Conservation (phyloP, 2,329 filamentous ascomycete genomes). For the Phaeosphaeriaceae sp. region DNA sequence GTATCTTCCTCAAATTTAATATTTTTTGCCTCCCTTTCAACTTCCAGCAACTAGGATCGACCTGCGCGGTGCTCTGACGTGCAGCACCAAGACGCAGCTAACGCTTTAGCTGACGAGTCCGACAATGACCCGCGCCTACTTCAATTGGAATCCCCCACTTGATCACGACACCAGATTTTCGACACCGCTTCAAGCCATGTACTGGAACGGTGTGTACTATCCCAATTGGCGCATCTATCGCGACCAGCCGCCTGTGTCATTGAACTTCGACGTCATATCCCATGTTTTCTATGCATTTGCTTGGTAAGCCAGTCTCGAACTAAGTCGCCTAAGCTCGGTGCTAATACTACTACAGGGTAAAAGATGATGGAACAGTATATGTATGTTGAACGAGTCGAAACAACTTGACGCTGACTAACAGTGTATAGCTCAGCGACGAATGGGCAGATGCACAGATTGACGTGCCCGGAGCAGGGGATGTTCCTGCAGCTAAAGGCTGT, state of each 20-base stretch:
- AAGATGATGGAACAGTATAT: conserved; percentile 74
- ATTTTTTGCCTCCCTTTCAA: not conserved
- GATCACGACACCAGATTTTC: conserved; percentile 36
- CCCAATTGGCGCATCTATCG: conserved; percentile 79
- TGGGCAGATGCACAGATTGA: conserved; percentile 76
- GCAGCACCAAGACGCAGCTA: conserved; percentile 40
- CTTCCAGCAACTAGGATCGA: conserved; percentile 17
- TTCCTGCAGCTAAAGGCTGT: conserved; percentile 55
- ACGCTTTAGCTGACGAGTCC: conserved; percentile 31
- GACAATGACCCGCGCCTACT: conserved; percentile 41
- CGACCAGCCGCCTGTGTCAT: conserved; percentile 72
- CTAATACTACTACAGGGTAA: conserved; percentile 59
- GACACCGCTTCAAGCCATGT: conserved; percentile 45
- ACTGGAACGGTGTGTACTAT: conserved; percentile 79
- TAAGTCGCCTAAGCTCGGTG: conserved; percentile 10
- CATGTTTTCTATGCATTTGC: conserved; percentile 86
- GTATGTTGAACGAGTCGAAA: conserved; percentile 60
- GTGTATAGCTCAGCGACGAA: conserved; percentile 73
- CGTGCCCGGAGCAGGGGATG: conserved; percentile 65
- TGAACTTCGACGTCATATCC: conserved; percentile 78
- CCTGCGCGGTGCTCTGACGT: conserved; percentile 28
- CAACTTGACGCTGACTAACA: conserved; percentile 21
- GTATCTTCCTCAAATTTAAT: not conserved
- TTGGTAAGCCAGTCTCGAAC: conserved; percentile 49
- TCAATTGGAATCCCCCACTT: conserved; percentile 17